Base-by-base conservation (phyloP, 495 filamentous ascomycete genomes). In the Penicillium angulare region DNA sequence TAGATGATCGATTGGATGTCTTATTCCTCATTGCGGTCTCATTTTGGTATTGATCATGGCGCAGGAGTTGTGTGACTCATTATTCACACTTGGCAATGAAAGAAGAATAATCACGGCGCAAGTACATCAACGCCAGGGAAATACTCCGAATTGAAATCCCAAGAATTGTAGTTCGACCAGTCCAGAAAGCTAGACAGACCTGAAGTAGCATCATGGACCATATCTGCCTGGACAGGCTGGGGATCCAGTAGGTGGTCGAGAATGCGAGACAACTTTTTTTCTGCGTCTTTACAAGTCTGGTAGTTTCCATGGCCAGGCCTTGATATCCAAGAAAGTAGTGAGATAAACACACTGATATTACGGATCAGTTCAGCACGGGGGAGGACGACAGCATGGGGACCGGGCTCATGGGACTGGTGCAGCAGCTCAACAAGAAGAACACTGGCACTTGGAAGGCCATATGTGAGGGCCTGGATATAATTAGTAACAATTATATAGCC, bases 371-470 rank as follows among this genome's bases (percentile, higher is more conserved):
- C 79, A 1, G 84, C 81, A 13, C 82, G 76, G 0, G 82, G 81
- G 3, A 80, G 63, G 46, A 69, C 47, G 24, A 71, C 50, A 20
- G 55, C 40, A 41, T 67, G 55, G 35, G 71, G 57, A 3, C 64
- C 56, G 0, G 69, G 61, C 3, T 66, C 61, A 49, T 79, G 76
- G 10, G 77, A 77, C 49, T 84, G 81, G 39, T 74, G 79, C 6
- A 84, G 65, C 10, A 87, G 74, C 55, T 87, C 84, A 36, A 86
- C 71, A 20, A 79, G 77, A 15, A 86, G 74, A 40, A 85, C 78
- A 7, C 80, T 79, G 3, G 81, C 82, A 12, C 71, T 69, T 5
- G 75, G 84, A 4, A 86, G 74, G 12, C 79, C 84, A 43, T 74
- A 77, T 26, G 71, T 75, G 46, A 80, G 75, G 15, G 78, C 69